Evolutionary conservation across 2,329 filamentous ascomycete genomes (phyloP).

Genomic region (Diplodia seriata): DNA sequence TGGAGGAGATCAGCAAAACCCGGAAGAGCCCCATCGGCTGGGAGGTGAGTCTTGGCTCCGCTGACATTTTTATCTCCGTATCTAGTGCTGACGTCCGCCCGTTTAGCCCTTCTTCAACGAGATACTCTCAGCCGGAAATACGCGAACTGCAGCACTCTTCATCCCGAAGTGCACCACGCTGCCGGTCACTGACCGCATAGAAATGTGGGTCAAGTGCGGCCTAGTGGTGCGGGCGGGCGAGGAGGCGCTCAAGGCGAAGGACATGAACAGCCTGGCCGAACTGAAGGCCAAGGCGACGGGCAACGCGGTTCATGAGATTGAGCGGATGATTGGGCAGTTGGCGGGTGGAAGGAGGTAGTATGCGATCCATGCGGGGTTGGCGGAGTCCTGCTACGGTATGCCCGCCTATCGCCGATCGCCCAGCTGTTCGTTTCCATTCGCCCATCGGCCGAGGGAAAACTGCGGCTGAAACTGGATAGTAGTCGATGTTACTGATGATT

Average conservation of each 20-base stretch:
- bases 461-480: slow-evolving; percentile 22
- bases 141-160: slow-evolving; percentile 81
- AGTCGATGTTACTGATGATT: slow-evolving; percentile 12
- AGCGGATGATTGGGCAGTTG: slow-evolving; percentile 70
- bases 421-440: not conserved
- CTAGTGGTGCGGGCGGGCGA: slow-evolving; percentile 88
- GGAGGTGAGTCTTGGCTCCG: slow-evolving; percentile 61
- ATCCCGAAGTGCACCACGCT: slow-evolving; percentile 84
- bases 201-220: slow-evolving; percentile 97
- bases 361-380: not conserved
- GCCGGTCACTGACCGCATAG: slow-evolving; percentile 71
- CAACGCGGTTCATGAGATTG: slow-evolving; percentile 77
- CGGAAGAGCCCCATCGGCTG: slow-evolving; percentile 93
- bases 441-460: slow-evolving; percentile 11
- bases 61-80: not conserved
- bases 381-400: slow-evolving; percentile 15
- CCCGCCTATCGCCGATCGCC: slow-evolving; percentile 16
- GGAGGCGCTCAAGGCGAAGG: slow-evolving; percentile 83
- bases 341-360: slow-evolving; percentile 16
- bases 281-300: slow-evolving; percentile 77
- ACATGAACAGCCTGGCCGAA: slow-evolving; percentile 75
- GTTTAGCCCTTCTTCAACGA: slow-evolving; percentile 87
- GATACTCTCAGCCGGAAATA: slow-evolving; percentile 85
- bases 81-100: slow-evolving; percentile 22
- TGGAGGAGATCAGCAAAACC: slow-evolving; percentile 80